Conservation (phyloP, 208 protist genomes). For the Trypanosoma platydactyli region DNA sequence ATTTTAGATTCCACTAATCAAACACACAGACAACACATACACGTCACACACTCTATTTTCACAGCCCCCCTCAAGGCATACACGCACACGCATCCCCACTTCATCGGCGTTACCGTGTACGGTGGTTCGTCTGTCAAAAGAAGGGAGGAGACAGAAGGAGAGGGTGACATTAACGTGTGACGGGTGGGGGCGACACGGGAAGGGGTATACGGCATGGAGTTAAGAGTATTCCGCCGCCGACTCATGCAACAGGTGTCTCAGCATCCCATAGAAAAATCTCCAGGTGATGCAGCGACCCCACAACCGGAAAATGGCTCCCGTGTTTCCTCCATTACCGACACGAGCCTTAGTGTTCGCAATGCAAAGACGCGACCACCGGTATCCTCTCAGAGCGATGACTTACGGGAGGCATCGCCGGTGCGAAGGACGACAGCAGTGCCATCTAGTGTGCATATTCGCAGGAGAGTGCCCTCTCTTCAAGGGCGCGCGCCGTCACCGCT, state of each 20-base stretch:
- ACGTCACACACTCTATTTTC: not conserved
- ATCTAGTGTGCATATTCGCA: conserved; percentile 76
- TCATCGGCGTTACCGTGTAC: too few relatives aligned
- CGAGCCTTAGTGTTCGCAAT: not conserved
- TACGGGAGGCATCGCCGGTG: not conserved
- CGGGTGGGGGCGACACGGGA: too few relatives aligned
- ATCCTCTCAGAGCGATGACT: not conserved
- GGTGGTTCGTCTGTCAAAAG: not conserved
- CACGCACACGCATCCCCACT: not conserved
- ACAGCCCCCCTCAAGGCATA: not conserved
- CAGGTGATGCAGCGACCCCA: not conserved
- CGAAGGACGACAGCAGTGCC: conserved; percentile 30
- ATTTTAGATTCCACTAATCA: conserved; percentile 1
- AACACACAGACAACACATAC: not conserved
- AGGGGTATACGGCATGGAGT: not conserved
- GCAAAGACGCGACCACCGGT: not conserved
- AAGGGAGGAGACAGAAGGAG: conserved; percentile 3
- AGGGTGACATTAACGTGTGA: too few relatives aligned
- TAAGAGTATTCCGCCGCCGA: not conserved
- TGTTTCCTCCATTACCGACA: not conserved
- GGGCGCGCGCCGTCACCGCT: conserved; percentile 13
- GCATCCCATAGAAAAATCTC: not conserved
- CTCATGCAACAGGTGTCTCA: not conserved
- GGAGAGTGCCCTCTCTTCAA: conserved; percentile 58
- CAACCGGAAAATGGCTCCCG: not conserved